Evolutionary conservation across 352 stramenopile species (phyloP), one percentile per base, ranked within the genome.

Genomic region (Halophytophthora polymorphica): DNA sequence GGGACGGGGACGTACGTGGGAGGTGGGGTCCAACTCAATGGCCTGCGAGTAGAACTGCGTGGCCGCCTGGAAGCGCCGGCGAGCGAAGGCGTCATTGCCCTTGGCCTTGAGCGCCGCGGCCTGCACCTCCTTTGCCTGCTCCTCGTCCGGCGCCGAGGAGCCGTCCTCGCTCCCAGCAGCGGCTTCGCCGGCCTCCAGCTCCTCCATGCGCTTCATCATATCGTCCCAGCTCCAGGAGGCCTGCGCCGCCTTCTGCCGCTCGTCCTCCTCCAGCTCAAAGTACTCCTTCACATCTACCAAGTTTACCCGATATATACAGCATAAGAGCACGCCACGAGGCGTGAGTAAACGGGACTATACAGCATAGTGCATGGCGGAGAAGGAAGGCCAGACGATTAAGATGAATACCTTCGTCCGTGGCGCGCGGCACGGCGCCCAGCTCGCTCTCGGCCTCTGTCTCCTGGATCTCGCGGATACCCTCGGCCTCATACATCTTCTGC

Each of bases 1-100:
- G 7, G 15, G 15, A 51, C 1, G 22, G 7, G 19, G 28, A 58
- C 73, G 34, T 64, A 95, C 84, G 56, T 93, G 80, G 17, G 82
- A 90, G 8, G 55, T 69, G 7, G 82, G 67, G 6, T 93, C 69
- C 40, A 90, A 34, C 17, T 69, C 66, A 35, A 98, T 96, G 7
- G 91, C 90, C 28, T 96, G 74, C 13, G 83, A 90, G 61, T 98
- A 98, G n/a, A 80, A 79, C 29, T 80, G 65, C 29, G 87, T 71
- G 4, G 92, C 88, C 13, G 73, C 73, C 23, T 77, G 56, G 56
- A 97, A 98, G 11, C 88, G 71, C 2, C 71, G 63, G 22, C 69
- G 73, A 15, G 81, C 69, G 56, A 95, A 95, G 8, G 82, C 82
- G 4, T 76, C 73, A 53, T 95, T 95, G 22, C 84, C 84, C 45